A percentile compares a stretch with the other conserved stretches of the same genome.
Evolutionary conservation across 2,329 filamentous ascomycete species (phyloP).

Genomic region (Diaporthe vaccinii): DNA sequence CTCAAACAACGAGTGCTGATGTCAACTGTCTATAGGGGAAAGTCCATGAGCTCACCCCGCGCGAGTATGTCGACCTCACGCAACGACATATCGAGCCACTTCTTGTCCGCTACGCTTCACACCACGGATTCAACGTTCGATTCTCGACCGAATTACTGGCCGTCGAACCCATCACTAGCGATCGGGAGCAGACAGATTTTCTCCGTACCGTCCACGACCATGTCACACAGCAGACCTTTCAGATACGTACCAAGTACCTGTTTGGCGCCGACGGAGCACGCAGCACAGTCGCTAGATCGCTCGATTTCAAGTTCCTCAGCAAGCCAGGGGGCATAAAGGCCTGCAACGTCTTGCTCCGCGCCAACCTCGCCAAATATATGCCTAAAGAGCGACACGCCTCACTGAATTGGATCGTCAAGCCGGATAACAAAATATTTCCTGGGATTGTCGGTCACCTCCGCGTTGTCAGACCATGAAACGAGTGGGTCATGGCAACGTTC

Average conservation of each 20-base stretch:
- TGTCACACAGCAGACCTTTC: constrained; percentile 46
- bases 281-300: constrained; percentile 23
- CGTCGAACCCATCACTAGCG: constrained; percentile 43
- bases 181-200: constrained; percentile 1
- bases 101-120: constrained; percentile 54
- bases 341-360: constrained; percentile 28
- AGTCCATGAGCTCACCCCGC: constrained; percentile 53
- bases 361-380: constrained; percentile 64
- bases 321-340: constrained; percentile 15
- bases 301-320: constrained; percentile 2
- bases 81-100: constrained; percentile 60
- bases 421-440: constrained; percentile 59
- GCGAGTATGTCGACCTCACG: constrained; percentile 46
- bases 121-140: constrained; percentile 53
- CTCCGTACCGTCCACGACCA: constrained; percentile 51
- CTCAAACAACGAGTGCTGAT: neutral
- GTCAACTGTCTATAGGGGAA: constrained; percentile 38
- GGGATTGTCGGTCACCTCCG: constrained; percentile 59
- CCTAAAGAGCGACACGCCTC: constrained; percentile 61
- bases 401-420: constrained; percentile 68
- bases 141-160: constrained; percentile 55
- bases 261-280: constrained; percentile 65
- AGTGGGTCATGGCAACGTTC: constrained; percentile 63
- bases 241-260: constrained; percentile 67
- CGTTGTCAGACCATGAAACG: constrained; percentile 70